Evolutionary conservation across 2,329 filamentous ascomycete genomes (phyloP).

Genomic region (Clarireedia monteithiana): DNA sequence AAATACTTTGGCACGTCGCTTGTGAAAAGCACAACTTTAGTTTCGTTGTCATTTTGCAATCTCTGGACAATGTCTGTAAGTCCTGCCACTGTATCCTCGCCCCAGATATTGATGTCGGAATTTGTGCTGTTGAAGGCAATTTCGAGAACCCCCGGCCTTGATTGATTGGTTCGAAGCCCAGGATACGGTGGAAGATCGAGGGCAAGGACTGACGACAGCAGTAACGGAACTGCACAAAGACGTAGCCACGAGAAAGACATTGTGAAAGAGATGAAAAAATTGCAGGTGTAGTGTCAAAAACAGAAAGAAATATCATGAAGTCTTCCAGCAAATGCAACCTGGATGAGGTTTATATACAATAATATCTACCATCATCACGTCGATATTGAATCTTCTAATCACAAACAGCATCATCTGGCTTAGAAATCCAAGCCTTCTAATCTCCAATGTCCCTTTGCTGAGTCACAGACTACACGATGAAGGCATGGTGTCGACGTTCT

Average conservation of each 20-base stretch:
- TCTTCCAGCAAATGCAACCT: no score
- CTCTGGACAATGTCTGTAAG: not conserved
- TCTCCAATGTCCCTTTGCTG: no score
- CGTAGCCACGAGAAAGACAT: not conserved
- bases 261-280: not conserved
- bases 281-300: not conserved
- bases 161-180: not conserved
- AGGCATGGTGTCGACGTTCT: no score
- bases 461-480: no score
- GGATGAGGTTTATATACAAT: no score
- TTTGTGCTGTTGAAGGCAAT: not conserved
- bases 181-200: not conserved
- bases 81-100: not conserved
- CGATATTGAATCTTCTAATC: no score
- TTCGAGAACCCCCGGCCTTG: not conserved
- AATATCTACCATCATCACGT: no score
- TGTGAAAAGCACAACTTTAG: not conserved
- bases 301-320: not conserved
- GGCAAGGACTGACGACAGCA: not conserved
- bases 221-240: not conserved
- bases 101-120: not conserved
- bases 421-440: no score
- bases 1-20: not conserved
- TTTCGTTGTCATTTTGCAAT: not conserved
- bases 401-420: no score